A percentile compares a stretch with the other conserved stretches of the same genome.
Evolutionary conservation across 805 yeast species (phyloP).

Genomic region (Lipomyces orientalis): DNA sequence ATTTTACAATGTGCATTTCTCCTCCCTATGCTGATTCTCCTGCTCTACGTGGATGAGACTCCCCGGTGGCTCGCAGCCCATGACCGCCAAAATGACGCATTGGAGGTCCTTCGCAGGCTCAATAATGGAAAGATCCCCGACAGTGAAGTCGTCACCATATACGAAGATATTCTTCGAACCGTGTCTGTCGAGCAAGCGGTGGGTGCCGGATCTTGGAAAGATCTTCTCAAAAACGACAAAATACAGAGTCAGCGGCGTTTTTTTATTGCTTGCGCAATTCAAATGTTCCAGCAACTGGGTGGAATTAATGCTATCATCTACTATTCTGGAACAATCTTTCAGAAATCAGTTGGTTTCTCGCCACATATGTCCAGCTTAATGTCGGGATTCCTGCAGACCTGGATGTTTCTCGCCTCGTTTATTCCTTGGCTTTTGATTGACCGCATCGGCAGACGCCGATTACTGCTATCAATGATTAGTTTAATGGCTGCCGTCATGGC

Average conservation of each 20-base stretch:
- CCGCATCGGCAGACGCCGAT: conserved; percentile 61
- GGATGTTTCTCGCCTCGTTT: conserved; percentile 53
- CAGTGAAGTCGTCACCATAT: not conserved
- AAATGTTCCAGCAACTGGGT: conserved; percentile 24
- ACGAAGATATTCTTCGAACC: conserved; percentile 5
- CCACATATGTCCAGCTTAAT: conserved; percentile 18
- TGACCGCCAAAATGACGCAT: conserved; percentile 19
- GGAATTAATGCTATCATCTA: conserved; percentile 33
- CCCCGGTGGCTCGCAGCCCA: conserved; percentile 22
- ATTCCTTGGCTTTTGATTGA: conserved; percentile 67
- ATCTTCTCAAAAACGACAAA: conserved; percentile 8
- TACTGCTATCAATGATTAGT: conserved; percentile 29
- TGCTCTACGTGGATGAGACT: conserved; percentile 44
- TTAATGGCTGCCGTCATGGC: conserved; percentile 26
- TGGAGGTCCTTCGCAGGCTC: conserved; percentile 1
- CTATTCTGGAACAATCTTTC: conserved; percentile 53
- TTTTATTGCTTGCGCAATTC: conserved; percentile 16
- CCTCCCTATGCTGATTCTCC: conserved; percentile 62
- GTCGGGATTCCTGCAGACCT: conserved; percentile 27
- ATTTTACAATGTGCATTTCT: conserved; percentile 70
- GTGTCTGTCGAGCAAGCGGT: not conserved
- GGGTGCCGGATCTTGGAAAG: conserved; percentile 13
- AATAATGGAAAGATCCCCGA: conserved; percentile 1
- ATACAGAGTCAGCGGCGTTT: conserved; percentile 15
- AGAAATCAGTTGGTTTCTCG: conserved; percentile 20